Percentiles rank a stretch among this genome's conserved stretches.
Conservation (phyloP, 2,329 filamentous ascomycete genomes). For the Diplodia sapinea region DNA sequence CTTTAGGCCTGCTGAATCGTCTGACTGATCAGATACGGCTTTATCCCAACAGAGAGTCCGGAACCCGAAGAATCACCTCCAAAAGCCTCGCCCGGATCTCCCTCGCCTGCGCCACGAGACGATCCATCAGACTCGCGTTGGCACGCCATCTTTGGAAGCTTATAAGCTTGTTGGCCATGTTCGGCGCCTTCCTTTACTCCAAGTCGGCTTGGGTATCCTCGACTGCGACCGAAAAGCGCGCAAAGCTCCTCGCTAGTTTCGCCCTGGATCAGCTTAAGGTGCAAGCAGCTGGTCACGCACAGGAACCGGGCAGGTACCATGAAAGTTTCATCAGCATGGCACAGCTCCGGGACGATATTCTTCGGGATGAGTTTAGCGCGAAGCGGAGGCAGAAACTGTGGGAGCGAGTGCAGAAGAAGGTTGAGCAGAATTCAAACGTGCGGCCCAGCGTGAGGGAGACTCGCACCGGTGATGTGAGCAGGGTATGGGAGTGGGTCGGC, state of each 20-base stretch:
- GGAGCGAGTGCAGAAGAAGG: conserved; percentile 79
- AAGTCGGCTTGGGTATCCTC: conserved; percentile 68
- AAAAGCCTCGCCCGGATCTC: conserved; percentile 91
- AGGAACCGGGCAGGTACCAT: conserved; percentile 65
- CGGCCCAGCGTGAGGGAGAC: conserved; percentile 73
- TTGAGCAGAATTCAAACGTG: conserved; percentile 94
- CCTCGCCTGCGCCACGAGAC: conserved; percentile 78
- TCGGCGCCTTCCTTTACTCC: conserved; percentile 59
- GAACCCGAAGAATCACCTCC: conserved; percentile 72
- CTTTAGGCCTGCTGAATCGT: conserved; percentile 33
- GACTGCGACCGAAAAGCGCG: conserved; percentile 69
- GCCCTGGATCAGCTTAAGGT: conserved; percentile 81
- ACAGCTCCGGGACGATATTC: conserved; percentile 88
- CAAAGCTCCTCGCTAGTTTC: conserved; percentile 83
- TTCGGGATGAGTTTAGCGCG: conserved; percentile 79
- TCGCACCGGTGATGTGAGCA: conserved; percentile 61
- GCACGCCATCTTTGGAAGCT: conserved; percentile 86
- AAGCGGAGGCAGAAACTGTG: conserved; percentile 80
- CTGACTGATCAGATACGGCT: conserved; percentile 84
- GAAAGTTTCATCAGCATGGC: conserved; percentile 86
- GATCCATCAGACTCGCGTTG: conserved; percentile 79
- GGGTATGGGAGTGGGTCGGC: conserved; percentile 73
- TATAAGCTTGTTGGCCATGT: conserved; percentile 64
- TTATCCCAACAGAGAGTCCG: conserved; percentile 74
- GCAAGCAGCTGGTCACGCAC: conserved; percentile 80